phyloP scores from a whole-genome alignment of 2,329 filamentous ascomycete species.

The Teratosphaeria pseudoeucalypti region DNA sequence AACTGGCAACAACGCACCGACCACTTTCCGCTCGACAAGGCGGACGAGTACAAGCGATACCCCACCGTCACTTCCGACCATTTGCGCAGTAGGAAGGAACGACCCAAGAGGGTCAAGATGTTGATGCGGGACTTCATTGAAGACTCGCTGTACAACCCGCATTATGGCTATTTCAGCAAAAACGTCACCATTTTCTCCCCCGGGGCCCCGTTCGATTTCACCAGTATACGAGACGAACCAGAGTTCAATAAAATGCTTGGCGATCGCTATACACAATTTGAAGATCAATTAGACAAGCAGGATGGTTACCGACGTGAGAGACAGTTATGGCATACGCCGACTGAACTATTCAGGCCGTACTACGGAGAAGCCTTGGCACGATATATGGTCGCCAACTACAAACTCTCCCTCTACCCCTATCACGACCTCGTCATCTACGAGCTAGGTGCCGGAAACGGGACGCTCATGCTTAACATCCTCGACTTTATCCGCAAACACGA shows the following conservation, averaged over 20 bases:
- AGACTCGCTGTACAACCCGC: slow-evolving; percentile 43
- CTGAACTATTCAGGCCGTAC: slow-evolving; percentile 89
- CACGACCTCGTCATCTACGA: slow-evolving; percentile 97
- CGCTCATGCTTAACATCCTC: slow-evolving; percentile 94
- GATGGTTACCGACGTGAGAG: slow-evolving; percentile 59
- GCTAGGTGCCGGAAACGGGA: slow-evolving; percentile 95
- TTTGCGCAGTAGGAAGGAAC: slow-evolving; percentile 59
- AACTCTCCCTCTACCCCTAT: slow-evolving; percentile 85
- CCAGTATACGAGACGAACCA: slow-evolving; percentile 66
- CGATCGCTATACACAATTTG: slow-evolving; percentile 76
- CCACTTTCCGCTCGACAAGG: slow-evolving; percentile 64
- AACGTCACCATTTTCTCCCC: slow-evolving; percentile 61
- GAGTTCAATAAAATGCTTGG: slow-evolving; percentile 71
- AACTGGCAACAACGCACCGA: slow-evolving; percentile 79
- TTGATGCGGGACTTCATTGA: slow-evolving; percentile 95
- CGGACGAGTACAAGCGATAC: slow-evolving; percentile 69
- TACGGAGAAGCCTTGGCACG: slow-evolving; percentile 97
- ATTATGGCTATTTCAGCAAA: slow-evolving; percentile 25
- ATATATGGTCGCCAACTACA: slow-evolving; percentile 92
- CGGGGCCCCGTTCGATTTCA: slow-evolving; percentile 85
- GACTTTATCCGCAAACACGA: slow-evolving; percentile 89
- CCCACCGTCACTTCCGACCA: slow-evolving; percentile 78
- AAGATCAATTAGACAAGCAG: slow-evolving; percentile 70
- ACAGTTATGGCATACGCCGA: slow-evolving; percentile 97
- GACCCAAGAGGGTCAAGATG: slow-evolving; percentile 90